Evolutionary conservation across 2,329 filamentous ascomycete genomes (phyloP).

Genomic region (Talaromyces pinophilus): DNA sequence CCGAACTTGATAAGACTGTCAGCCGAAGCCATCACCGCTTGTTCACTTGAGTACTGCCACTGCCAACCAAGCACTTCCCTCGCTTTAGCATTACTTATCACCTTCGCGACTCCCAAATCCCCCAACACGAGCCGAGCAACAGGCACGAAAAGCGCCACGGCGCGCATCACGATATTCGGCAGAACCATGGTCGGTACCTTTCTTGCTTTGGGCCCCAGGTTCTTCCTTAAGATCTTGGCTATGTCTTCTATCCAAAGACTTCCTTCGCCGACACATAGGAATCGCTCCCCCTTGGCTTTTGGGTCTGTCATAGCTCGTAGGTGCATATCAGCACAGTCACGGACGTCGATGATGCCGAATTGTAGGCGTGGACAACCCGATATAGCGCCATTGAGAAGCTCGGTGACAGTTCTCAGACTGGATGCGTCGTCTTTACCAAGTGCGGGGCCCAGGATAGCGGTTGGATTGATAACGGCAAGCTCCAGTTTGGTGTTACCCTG

Average conservation of each 20-base stretch:
- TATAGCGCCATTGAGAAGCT: conserved; percentile 33
- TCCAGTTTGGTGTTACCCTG: conserved; percentile 31
- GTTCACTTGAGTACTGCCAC: conserved; percentile 18
- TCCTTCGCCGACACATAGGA: conserved; percentile 17
- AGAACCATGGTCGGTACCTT: conserved; percentile 17
- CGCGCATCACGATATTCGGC: conserved; percentile 13
- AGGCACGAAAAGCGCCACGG: conserved; percentile 14
- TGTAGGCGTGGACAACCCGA: conserved; percentile 32
- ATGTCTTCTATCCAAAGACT: conserved; percentile 18
- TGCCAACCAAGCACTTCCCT: conserved; percentile 20
- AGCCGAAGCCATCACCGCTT: conserved; percentile 17
- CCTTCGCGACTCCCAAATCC: not conserved
- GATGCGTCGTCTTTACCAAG: conserved; percentile 28
- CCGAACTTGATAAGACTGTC: conserved; percentile 9
- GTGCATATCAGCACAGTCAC: conserved; percentile 16
- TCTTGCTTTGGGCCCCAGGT: conserved; percentile 2
- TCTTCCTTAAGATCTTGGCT: conserved; percentile 12
- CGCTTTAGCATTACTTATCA: conserved; percentile 15
- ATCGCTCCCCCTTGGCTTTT: conserved; percentile 14
- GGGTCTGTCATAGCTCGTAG: conserved; percentile 15
- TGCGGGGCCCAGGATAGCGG: conserved; percentile 35
- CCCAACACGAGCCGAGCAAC: conserved; percentile 11
- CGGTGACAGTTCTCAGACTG: conserved; percentile 29
- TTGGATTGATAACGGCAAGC: conserved; percentile 33
- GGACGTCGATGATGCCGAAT: conserved; percentile 6